phyloP scores from a whole-genome alignment of 2,329 filamentous ascomycete species.

The Trichoderma atroviride region DNA sequence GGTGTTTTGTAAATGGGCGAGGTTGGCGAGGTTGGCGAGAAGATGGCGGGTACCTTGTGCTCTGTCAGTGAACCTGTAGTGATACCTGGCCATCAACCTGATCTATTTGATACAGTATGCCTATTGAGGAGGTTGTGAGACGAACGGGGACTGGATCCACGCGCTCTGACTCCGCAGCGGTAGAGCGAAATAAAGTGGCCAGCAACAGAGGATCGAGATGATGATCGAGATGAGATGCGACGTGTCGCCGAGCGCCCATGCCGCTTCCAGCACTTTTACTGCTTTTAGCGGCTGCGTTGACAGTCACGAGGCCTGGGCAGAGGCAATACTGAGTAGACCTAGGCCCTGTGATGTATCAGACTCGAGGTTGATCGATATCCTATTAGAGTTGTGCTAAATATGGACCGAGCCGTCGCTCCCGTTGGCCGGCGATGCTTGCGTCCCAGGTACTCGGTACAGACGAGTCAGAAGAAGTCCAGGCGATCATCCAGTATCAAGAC shows the following conservation, averaged over 20 bases:
- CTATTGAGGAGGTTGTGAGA: background rate
- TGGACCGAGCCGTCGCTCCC: background rate
- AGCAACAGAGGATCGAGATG: background rate
- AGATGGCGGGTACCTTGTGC: background rate
- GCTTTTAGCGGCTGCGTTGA: no score
- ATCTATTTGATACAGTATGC: background rate
- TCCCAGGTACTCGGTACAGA: background rate
- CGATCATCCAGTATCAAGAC: background rate
- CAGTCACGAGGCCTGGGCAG: no score
- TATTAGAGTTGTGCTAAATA: background rate
- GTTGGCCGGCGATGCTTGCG: background rate
- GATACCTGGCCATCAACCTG: background rate
- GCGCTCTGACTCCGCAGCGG: background rate
- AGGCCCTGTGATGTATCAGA: background rate
- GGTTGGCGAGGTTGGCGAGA: background rate
- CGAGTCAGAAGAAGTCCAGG: background rate
- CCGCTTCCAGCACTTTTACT: background rate
- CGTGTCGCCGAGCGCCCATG: background rate
- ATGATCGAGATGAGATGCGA: background rate
- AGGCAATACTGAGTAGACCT: no score
- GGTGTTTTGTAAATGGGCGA: background rate
- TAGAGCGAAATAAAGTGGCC: background rate
- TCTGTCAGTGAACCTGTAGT: background rate
- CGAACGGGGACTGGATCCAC: background rate
- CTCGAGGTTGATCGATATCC: background rate